Conservation (phyloP, 2,329 filamentous ascomycete species). For the Claviceps lovelessii region DNA sequence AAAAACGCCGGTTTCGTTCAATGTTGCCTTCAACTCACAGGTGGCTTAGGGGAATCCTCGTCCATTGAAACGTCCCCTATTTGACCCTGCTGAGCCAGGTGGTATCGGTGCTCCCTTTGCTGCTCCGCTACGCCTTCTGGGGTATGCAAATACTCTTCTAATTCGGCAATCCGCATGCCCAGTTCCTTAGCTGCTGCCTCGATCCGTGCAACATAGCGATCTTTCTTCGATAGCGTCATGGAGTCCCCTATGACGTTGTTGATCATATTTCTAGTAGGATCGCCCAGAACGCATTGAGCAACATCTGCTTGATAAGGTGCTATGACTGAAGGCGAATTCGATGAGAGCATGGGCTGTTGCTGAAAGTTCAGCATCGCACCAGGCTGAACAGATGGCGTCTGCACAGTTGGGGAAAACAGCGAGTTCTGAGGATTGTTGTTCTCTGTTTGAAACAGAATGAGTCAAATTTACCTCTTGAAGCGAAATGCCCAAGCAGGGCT, state of each 20-base stretch:
- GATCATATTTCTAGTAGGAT: conserved; percentile 12
- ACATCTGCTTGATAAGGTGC: conserved; percentile 11
- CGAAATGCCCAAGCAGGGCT: neutral
- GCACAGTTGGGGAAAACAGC: conserved; percentile 7
- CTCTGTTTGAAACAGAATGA: conserved; percentile 17
- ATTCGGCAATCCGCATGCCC: conserved; percentile 36
- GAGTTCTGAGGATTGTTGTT: conserved; percentile 27
- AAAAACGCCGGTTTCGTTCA: neutral
- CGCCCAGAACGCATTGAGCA: conserved; percentile 20
- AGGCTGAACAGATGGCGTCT: neutral
- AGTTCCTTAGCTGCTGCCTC: conserved; percentile 41
- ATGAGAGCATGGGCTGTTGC: conserved; percentile 1
- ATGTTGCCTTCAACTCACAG: neutral
- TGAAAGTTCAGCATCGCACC: conserved; percentile 11
- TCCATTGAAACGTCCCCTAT: conserved; percentile 5
- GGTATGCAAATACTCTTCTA: conserved; percentile 27
- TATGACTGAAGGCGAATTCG: neutral
- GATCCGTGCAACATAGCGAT: conserved; percentile 35
- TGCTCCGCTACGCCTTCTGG: conserved; percentile 15
- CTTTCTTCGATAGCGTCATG: conserved; percentile 26
- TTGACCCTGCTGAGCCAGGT: conserved; percentile 11
- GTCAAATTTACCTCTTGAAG: neutral
- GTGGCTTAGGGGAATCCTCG: conserved; percentile 2
- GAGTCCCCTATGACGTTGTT: conserved; percentile 32
- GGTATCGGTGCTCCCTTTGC: conserved; percentile 9